These are phyloP conservation scores for Pilobolus umbonatus DNA, from an alignment of 192 early-diverging fungal species.

Conservation along the genomic window DNA sequence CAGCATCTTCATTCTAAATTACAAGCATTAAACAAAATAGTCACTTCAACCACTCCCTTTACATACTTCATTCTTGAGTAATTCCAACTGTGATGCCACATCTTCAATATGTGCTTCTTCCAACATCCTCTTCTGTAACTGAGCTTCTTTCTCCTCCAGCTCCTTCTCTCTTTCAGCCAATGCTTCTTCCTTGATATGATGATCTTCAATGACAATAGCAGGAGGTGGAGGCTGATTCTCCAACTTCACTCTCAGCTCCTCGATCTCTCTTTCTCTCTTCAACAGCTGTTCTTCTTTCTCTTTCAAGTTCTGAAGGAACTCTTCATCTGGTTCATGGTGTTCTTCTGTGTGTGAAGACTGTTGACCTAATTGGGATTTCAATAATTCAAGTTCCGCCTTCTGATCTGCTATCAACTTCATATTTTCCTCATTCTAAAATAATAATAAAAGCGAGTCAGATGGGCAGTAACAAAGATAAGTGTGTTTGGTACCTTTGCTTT, in stretches of 20 bases:
- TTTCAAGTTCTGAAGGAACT: constrained; percentile 2
- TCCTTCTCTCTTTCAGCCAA: constrained; percentile 12
- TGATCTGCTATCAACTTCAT: constrained; percentile 30
- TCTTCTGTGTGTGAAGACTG: not conserved
- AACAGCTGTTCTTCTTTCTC: constrained; percentile 17
- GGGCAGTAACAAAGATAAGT: not conserved
- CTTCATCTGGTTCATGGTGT: not conserved
- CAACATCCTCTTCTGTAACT: constrained; percentile 2
- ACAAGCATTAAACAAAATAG: not conserved
- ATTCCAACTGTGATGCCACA: constrained; percentile 24
- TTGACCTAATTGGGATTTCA: constrained; percentile 20
- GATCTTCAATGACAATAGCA: not conserved
- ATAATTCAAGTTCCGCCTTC: constrained; percentile 26
- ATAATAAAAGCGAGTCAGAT: not conserved
- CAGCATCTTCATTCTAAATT: constrained; percentile 30
- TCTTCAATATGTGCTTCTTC: constrained; percentile 21
- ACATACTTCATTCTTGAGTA: constrained; percentile 27
- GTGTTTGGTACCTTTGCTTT: constrained; percentile 28
- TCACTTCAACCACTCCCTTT: not conserved
- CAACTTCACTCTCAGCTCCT: constrained; percentile 5
- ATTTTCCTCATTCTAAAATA: constrained; percentile 27
- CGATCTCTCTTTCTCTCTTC: constrained; percentile 13
- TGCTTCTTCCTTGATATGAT: not conserved
- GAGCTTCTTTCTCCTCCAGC: constrained; percentile 10
- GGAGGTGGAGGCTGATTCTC: not conserved